phyloP scores from a whole-genome alignment of 768 basidiomycete species.

The Mrakia frigida region DNA sequence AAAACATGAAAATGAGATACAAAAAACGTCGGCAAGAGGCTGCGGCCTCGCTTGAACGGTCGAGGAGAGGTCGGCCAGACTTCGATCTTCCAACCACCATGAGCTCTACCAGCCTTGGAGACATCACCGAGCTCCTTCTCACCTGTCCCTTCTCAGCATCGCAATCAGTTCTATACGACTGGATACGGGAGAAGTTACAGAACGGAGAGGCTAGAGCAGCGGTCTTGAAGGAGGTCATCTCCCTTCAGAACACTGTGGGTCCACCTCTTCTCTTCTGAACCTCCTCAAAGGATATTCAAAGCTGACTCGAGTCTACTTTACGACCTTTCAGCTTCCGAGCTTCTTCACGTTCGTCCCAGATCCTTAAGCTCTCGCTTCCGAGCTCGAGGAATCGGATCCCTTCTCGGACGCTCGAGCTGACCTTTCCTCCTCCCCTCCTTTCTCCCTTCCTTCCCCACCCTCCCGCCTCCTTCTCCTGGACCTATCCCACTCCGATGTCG shows the following conservation, averaged over 20 bases:
- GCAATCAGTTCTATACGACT: background rate
- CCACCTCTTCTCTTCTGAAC: background rate
- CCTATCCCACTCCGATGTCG: background rate
- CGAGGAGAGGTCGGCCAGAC: too few relatives aligned
- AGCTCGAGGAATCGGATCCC: background rate
- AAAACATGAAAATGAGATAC: too few relatives aligned
- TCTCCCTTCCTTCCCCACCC: background rate
- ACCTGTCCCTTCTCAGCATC: background rate
- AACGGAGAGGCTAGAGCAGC: background rate
- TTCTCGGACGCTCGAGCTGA: background rate
- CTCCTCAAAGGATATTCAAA: background rate
- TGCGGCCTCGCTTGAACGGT: too few relatives aligned
- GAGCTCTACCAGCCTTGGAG: background rate
- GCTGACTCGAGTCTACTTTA: background rate
- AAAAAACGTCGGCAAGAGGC: too few relatives aligned
- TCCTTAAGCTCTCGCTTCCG: too few relatives aligned
- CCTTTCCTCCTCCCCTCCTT: background rate
- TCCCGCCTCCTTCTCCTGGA: background rate
- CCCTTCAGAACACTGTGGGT: background rate
- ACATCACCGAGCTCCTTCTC: conserved; percentile 7
- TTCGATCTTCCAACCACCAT: background rate
- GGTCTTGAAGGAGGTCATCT: background rate
- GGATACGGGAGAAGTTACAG: background rate
- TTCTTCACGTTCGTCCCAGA: conserved; percentile 5
- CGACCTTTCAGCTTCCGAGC: background rate